Conservation (phyloP, 345 rosid species). For the Capsella bursapastoris region DNA sequence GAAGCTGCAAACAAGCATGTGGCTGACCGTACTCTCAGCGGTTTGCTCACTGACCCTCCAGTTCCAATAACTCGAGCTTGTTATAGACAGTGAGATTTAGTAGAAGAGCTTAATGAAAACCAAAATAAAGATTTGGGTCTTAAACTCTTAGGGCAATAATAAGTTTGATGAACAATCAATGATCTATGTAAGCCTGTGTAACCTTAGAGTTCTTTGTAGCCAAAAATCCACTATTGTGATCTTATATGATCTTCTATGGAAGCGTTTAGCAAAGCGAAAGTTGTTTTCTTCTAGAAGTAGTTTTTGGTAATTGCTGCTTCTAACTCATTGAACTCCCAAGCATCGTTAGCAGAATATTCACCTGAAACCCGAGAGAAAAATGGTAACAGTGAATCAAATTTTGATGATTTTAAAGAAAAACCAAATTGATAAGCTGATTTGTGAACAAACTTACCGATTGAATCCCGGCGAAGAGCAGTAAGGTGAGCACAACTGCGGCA, state of each 20-base stretch:
- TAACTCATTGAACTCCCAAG: slow-evolving; percentile 87
- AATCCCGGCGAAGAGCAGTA: slow-evolving; percentile 94
- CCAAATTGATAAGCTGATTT: slow-evolving; percentile 14
- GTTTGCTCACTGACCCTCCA: slow-evolving; percentile 67
- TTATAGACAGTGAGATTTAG: slow-evolving; percentile 47
- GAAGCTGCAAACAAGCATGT: slow-evolving; percentile 76
- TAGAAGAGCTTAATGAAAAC: slow-evolving; percentile 17
- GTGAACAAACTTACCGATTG: slow-evolving; percentile 62
- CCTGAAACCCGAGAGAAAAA: slow-evolving; percentile 48
- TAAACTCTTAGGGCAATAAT: slow-evolving; percentile 27
- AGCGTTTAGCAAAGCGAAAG: not conserved
- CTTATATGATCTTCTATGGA: slow-evolving; percentile 26
- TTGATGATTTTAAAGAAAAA: slow-evolving; percentile 4
- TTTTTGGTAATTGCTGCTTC: slow-evolving; percentile 78
- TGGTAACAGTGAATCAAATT: slow-evolving; percentile 9
- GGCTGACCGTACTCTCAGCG: slow-evolving; percentile 62
- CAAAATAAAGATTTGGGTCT: slow-evolving; percentile 22
- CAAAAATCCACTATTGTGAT: slow-evolving; percentile 17
- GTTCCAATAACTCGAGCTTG: slow-evolving; percentile 68
- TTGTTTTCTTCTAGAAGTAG: slow-evolving; percentile 53
- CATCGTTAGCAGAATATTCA: slow-evolving; percentile 77
- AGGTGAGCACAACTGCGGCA: slow-evolving; percentile 90
- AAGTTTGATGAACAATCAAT: slow-evolving; percentile 22
- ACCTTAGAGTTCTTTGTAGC: slow-evolving; percentile 30
- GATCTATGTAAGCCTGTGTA: slow-evolving; percentile 31